These are phyloP conservation scores for Zygoascus bituminiphila DNA, from an alignment of 805 yeast species.

Conservation along the genomic window DNA sequence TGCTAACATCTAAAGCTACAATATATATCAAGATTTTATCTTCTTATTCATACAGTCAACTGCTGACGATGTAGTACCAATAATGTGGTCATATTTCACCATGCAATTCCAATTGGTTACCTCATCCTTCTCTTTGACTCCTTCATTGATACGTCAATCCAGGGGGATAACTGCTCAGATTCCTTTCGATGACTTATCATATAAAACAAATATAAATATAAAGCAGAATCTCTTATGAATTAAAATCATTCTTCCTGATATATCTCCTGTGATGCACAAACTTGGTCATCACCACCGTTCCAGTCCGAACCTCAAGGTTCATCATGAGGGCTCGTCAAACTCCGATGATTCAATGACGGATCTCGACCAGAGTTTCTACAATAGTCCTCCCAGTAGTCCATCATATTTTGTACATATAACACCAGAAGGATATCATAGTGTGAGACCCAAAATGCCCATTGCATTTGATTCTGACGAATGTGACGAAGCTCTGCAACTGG, in stretches of 20 bases:
- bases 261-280: too few relatives aligned
- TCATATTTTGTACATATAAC: not conserved
- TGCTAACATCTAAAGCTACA: too few relatives aligned
- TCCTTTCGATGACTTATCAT: not conserved
- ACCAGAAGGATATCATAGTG: not conserved
- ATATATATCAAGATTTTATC: too few relatives aligned
- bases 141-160: not conserved
- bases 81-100: too few relatives aligned
- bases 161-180: not conserved
- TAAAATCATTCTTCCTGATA: too few relatives aligned
- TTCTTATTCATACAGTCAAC: too few relatives aligned
- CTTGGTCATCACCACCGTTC: not conserved
- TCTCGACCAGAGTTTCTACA: not conserved
- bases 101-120: too few relatives aligned
- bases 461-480: not conserved
- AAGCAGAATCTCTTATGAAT: too few relatives aligned
- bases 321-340: not conserved
- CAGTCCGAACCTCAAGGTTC: not conserved
- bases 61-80: too few relatives aligned
- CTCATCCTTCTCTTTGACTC: too few relatives aligned
- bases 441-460: not conserved
- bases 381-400: not conserved
- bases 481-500: not conserved
- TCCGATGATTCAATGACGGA: not conserved
- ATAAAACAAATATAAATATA: not conserved